Evolutionary conservation across 2,329 filamentous ascomycete genomes (phyloP), one percentile per base, ranked within the genome.

Genomic region (Penicillium occitanis): DNA sequence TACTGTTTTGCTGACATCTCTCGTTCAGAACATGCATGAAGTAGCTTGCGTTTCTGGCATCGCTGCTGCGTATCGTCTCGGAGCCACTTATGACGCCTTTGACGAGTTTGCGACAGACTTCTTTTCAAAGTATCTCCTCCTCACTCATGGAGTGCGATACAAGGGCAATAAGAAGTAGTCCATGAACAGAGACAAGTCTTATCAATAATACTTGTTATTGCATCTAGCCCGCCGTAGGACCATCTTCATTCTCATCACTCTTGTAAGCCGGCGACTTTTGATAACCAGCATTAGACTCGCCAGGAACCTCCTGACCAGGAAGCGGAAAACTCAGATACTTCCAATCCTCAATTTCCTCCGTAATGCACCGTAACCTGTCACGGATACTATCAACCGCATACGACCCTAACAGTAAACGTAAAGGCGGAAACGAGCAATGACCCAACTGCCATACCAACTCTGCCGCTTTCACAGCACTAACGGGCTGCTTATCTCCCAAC

Each of bases 301-400:
- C 35, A 7, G 25, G 6, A 42, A 25, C 19, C 44, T 48, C 73
- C 48, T 74, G 69, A 42, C 81, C 79, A 28, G 74, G 69, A 14
- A 76, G 69, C 8, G 83, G 83, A 69, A 92, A 93, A 75, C 91
- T 91, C 35, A 96, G 81, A 74, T 94, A 90, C 73, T 93, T 95
- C 92, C 92, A 96, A 75, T 96, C 92, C 79, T 96, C 92, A 70
- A 96, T 86, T 81, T 99, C 95, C 78, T 98, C 95, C 13, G 93
- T 97, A 48, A 98, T 92, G 68, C 91, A 94, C 70, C 92, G 87
- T 73, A 98, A 79, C 22, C 94, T 85, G 79, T 99, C 95, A 17
- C 95, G 84, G 61, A 98, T 96, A 76, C 93, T 97, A 77, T 99
- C 94, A 44, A 98, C 94, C 1, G 95, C 94, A 80, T 96, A 98